Conservation (phyloP, 2,329 filamentous ascomycete species). For the Tolypocladium paradoxum region DNA sequence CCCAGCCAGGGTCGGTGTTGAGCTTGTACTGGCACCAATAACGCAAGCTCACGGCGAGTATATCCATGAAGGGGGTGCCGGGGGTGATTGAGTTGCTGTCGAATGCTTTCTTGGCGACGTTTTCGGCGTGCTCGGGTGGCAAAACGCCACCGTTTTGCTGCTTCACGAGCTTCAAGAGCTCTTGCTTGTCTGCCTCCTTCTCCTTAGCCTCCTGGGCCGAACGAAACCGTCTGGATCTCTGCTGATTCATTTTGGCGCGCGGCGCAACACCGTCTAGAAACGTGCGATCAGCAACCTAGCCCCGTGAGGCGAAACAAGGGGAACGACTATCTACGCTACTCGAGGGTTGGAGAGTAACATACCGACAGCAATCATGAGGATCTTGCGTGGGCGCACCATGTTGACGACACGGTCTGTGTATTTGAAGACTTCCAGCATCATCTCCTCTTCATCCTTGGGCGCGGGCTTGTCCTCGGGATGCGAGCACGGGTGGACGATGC, state of each 20-base stretch:
- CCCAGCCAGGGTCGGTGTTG: slow-evolving; percentile 93
- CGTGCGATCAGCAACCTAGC: not conserved
- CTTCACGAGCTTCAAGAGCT: slow-evolving; percentile 75
- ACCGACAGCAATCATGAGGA: slow-evolving; percentile 96
- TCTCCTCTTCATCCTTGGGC: slow-evolving; percentile 90
- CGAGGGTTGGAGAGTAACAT: slow-evolving; percentile 21
- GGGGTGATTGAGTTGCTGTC: slow-evolving; percentile 83
- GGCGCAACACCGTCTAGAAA: slow-evolving; percentile 81
- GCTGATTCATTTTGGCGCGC: slow-evolving; percentile 98
- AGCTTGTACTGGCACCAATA: slow-evolving; percentile 98
- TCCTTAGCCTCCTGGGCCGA: slow-evolving; percentile 90
- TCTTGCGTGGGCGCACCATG: slow-evolving; percentile 92
- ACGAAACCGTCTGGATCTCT: slow-evolving; percentile 89
- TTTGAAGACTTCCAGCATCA: slow-evolving; percentile 98
- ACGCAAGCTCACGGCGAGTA: slow-evolving; percentile 76
- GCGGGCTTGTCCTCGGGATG: slow-evolving; percentile 90
- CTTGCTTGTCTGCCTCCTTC: slow-evolving; percentile 83
- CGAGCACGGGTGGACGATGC: slow-evolving; percentile 96
- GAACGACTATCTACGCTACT: not conserved
- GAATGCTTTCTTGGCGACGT: slow-evolving; percentile 77
- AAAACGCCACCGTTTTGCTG: slow-evolving; percentile 60
- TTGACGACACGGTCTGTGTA: slow-evolving; percentile 99
- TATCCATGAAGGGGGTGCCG: slow-evolving; percentile 97
- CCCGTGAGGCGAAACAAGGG: slow-evolving; percentile 13
- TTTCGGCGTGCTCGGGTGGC: slow-evolving; percentile 50